Base-by-base conservation (phyloP, 1,284 basidiomycete species). In the Boletus semigastroideus region DNA sequence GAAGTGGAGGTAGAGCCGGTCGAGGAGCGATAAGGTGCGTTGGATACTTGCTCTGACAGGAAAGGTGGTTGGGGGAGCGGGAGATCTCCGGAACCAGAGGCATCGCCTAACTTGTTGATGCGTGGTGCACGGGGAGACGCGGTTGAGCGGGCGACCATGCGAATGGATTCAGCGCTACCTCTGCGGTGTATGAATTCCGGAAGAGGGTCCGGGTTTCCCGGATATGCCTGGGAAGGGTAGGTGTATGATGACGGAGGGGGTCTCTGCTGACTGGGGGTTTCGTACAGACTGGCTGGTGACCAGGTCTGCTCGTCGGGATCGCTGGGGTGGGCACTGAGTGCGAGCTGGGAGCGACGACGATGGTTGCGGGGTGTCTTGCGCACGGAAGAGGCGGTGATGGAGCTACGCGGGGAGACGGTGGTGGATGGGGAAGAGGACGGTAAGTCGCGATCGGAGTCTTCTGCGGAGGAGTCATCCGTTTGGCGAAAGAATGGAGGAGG, bases 181-280 rank as follows among this genome's bases (percentile, higher is more conserved):
- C 60, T 72, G 5, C 72, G 65, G 8, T 65, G 59, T 22, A 60
- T 57, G 14, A 69, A 44, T 20, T 72, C 73, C 3, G 78, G 78
- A 52, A 78, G 66, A 39, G 72, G 74, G 78, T 86, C 84, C 2
- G 83, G 79, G 61, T 84, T 85, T 11, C 84, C 82, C 1, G 78
- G 73, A 60, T 85, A 76, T 0, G 77, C 74, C 61, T 83, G 81
- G 75, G 82, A 83, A 13, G 80, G 79, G 52, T 72, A 78, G 5
- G 70, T 51, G 54, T 77, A 84, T 4, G 79, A 69, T 16, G 76
- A 79, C 20, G 77, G 81, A 1, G 76, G 82, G 31, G 69, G 73
- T 6, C 41, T 42, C 14, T 42, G 52, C 49, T 51, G 60, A 56
- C 9, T 12, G 4, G 27, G 0, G 16, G 41, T 5, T 6, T 61